A percentile compares a stretch with the other conserved stretches of the same genome.
Evolutionary conservation across 1,139 yeast species (phyloP).

Genomic region (Nadsonia commutata): DNA sequence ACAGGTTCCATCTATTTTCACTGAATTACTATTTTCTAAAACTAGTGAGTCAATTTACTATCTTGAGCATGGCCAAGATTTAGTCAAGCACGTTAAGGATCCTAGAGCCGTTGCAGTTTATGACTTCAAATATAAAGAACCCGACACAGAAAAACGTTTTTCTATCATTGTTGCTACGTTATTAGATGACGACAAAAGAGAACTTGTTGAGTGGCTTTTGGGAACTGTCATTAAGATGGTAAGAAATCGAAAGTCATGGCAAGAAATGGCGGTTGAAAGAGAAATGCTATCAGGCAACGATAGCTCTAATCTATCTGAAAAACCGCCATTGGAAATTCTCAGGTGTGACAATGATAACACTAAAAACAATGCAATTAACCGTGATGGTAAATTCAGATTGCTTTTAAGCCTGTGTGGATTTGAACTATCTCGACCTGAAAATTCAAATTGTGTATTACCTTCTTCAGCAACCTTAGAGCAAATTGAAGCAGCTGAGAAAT

Average conservation of each 20-base stretch:
- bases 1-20: slow-evolving; percentile 40
- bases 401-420: slow-evolving; percentile 18
- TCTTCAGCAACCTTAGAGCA: slow-evolving; percentile 12
- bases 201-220: slow-evolving; percentile 31
- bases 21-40: slow-evolving; percentile 58
- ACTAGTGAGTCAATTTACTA: slow-evolving; percentile 33
- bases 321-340: slow-evolving; percentile 2
- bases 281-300: slow-evolving; percentile 3
- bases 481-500: slow-evolving; percentile 15
- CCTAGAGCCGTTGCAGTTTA: slow-evolving; percentile 9
- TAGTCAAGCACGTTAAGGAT: slow-evolving; percentile 13
- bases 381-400: slow-evolving; percentile 20
- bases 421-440: slow-evolving; percentile 6
- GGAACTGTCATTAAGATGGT: slow-evolving; percentile 25
- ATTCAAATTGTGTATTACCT: slow-evolving; percentile 11
- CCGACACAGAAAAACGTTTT: slow-evolving; percentile 4
- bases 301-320: slow-evolving; percentile 1
- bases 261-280: slow-evolving; percentile 1
- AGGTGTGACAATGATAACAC: slow-evolving; percentile 7
- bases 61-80: slow-evolving; percentile 42
- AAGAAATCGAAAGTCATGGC: slow-evolving; percentile 10
- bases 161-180: slow-evolving; percentile 36
- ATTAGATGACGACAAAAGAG: slow-evolving; percentile 30
- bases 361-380: slow-evolving; percentile 9
- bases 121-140: slow-evolving; percentile 15